A percentile compares a stretch with the other conserved stretches of the same genome.
Evolutionary conservation across 371 early-diverging fungal genomes (phyloP).

Genomic region (Mucor racemosus): DNA sequence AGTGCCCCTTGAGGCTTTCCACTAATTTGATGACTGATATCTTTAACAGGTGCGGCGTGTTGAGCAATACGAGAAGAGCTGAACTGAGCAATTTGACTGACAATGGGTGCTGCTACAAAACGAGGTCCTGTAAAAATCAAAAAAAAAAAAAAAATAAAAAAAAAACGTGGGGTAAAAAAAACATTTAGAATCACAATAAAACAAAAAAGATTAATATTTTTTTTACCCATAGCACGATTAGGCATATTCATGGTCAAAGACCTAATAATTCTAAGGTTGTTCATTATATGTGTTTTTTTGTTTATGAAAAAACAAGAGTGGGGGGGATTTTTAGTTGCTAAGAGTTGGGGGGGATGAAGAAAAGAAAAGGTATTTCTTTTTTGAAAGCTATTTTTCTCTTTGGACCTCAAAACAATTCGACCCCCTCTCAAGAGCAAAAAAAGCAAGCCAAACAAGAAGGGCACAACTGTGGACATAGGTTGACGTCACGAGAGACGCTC

Average conservation of each 20-base stretch:
- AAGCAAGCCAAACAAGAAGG: not conserved
- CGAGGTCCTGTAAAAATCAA: constrained; percentile 29
- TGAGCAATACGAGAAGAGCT: constrained; percentile 37
- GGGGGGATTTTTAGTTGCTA: constrained; percentile 15
- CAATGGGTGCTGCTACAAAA: constrained; percentile 44
- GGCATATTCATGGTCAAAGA: constrained; percentile 17
- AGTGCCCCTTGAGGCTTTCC: constrained; percentile 55
- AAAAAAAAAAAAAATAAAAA: not conserved
- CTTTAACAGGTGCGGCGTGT: constrained; percentile 41
- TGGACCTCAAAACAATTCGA: constrained; percentile 6
- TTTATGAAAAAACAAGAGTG: constrained; percentile 14
- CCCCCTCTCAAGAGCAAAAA: not conserved
- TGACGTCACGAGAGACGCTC: not conserved
- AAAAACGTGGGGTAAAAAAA: constrained; percentile 2
- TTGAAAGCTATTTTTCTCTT: not conserved
- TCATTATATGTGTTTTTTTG: constrained; percentile 19
- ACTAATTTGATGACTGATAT: constrained; percentile 35
- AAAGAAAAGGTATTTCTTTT: constrained; percentile 9
- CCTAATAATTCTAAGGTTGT: constrained; percentile 27
- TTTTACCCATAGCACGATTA: constrained; percentile 14
- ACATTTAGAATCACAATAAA: not conserved
- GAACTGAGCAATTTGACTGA: constrained; percentile 43
- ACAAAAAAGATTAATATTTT: not conserved
- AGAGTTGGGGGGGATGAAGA: constrained; percentile 16
- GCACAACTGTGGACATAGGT: not conserved